Base-by-base conservation (phyloP, 805 yeast genomes). In the Peterozyma toletana region DNA sequence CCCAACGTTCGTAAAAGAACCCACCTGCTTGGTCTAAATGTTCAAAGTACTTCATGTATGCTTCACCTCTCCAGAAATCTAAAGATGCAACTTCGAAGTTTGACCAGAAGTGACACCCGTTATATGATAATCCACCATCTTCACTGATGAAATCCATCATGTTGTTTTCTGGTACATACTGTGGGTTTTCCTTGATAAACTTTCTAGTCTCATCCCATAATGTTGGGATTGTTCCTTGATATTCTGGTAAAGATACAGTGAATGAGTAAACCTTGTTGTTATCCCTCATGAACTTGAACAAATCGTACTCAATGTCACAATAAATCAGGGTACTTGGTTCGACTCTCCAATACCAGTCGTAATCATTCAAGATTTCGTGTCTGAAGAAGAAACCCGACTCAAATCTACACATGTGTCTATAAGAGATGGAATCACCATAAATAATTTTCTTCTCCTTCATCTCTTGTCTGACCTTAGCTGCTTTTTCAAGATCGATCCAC, bases 1-100 rank as follows among this genome's bases (percentile, higher is more conserved):
- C 95, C 96, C 95, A 86, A 64, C 96, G 75, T 69, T 85, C 89
- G 62, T 87, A 88, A 68, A 84, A 88, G 67, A 88, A 88, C n/a
- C 96, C 96, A 60, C 96, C 96, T 13, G 83, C 76, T 49, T 76
- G 62, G 63, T 88, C 96, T 56, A 88, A 73, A 53, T 72, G 67
- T 15, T 85, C 83, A 54, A 88, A 88, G 63, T 82, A 88, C 45
- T 75, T 71, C 38, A 63, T 53, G 59, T 88, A 88, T 9, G 86
- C 86, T 42, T 80, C 77, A 15, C 77, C 63, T 59, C 93, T 73
- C 87, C 88, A 86, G 60, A 87, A 76, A 44, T 76, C 73, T 62
- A 86, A 71, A 43, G 79, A 75, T 7, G 83, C 95, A 56, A 87
- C 73, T 66, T 87, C 96, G 53, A 88, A 88, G 67, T 88, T 88